Evolutionary conservation across 345 rosid species (phyloP).

Genomic region (Eucalyptus coolabah): DNA sequence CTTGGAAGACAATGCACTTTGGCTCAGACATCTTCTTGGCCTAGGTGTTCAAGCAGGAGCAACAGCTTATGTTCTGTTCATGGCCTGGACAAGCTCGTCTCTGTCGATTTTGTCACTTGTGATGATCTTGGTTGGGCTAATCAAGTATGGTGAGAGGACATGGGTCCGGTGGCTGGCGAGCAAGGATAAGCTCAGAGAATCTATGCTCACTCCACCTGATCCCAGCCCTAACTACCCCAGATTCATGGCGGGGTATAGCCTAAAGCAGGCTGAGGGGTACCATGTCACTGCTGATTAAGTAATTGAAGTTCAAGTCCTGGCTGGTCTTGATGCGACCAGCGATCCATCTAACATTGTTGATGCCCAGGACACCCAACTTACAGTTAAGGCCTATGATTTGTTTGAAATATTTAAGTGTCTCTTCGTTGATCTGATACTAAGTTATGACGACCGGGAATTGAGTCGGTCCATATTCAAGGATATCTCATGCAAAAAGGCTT

Average conservation of each 20-base stretch:
- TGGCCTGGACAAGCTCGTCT: constrained; percentile 1
- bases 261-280: background rate
- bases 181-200: background rate
- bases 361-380: too few relatives aligned
- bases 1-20: constrained; percentile 16
- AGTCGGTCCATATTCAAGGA: background rate
- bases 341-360: too few relatives aligned
- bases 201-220: background rate
- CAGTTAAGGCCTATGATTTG: background rate
- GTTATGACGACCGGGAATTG: background rate
- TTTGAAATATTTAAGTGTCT: background rate
- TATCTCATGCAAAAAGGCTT: background rate
- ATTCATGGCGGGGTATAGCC: background rate
- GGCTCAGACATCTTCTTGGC: constrained; percentile 13
- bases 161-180: background rate
- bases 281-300: background rate
- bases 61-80: constrained; percentile 16
- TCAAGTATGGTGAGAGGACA: background rate
- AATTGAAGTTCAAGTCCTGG: background rate
- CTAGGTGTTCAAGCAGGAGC: background rate
- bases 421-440: background rate
- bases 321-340: background rate
- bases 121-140: background rate
- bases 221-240: background rate
- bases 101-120: constrained; percentile 4